Evolutionary conservation across 2,329 filamentous ascomycete genomes (phyloP), one percentile per base, ranked within the genome.

Genomic region (Nothomitra cinnamomea): DNA sequence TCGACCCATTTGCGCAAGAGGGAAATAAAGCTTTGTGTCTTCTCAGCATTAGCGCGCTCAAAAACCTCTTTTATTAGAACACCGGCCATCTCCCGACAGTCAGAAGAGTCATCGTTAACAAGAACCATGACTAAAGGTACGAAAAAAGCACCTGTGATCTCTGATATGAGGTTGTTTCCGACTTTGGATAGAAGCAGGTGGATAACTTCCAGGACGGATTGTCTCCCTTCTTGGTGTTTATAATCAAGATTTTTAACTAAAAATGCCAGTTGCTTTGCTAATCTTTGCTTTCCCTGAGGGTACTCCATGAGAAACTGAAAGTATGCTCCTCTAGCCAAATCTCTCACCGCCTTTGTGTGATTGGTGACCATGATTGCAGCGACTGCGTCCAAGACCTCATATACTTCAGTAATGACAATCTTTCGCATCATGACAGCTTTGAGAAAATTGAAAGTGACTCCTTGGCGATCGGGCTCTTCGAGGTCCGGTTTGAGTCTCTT

Each of bases 351-450:
- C 60, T 85, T 84, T 60, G 94, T 89, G 57, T 95, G 87, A 63
- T 96, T 96, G 45, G 85, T 95, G 54, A 98, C 85, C 89, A 96
- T 96, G 65, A 95, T 84, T 2, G 79, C 82, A 48, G 87, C 87
- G 28, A 94, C 83, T 61, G 88, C 82, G 64, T 98, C 92, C 58
- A 95, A 77, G 7, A 85, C 83, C 63, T 96, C 90, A 64, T 98
- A 98, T 28, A 98, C 82, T 42, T 84, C 77, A 0, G 89, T 83
- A 6, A 94, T 88, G 61, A 95, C 78, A 43, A 96, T 75, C 64
- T 85, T 90, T 17, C 89, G 80, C 53, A 86, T 83, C 63, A 98
- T 78, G 24, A 96, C 81, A 0, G 87, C 85, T 42, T 89, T 83
- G 55, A 98, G 70, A 67, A 98, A 96, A 62, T 87, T 94, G 71